A percentile compares a stretch with the other conserved stretches of the same genome.
Evolutionary conservation across 1,139 yeast genomes (phyloP).

Genomic region (Protomyces inouyei): DNA sequence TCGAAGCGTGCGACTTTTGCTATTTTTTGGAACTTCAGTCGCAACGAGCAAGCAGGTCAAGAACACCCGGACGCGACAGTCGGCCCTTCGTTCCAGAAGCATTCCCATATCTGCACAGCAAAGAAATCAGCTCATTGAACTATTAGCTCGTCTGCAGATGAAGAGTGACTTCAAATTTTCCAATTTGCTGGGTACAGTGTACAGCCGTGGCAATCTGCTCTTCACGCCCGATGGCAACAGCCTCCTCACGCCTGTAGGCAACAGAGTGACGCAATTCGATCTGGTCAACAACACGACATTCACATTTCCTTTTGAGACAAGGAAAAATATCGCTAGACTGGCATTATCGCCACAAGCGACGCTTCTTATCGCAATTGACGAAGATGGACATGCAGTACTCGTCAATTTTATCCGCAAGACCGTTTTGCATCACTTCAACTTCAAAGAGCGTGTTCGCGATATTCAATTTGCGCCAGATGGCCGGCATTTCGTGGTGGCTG

Average conservation of each 20-base stretch:
- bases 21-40: neutral
- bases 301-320: constrained; percentile 88
- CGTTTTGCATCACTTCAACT: constrained; percentile 92
- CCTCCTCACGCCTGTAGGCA: constrained; percentile 88
- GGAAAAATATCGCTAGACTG: constrained; percentile 72
- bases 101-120: too few species aligned
- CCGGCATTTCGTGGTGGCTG: constrained; percentile 74
- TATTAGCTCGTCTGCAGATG: neutral
- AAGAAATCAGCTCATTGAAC: neutral
- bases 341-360: constrained; percentile 82
- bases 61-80: neutral
- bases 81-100: neutral
- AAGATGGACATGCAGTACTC: constrained; percentile 86
- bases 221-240: constrained; percentile 82
- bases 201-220: constrained; percentile 82
- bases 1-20: neutral
- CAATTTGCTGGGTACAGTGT: constrained; percentile 88
- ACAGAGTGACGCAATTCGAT: constrained; percentile 84
- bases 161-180: constrained; percentile 51
- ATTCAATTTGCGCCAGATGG: constrained; percentile 89
- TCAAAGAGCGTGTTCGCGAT: constrained; percentile 70
- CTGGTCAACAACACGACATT: constrained; percentile 69
- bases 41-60: neutral
- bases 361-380: constrained; percentile 76
- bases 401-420: constrained; percentile 79